Evolutionary conservation across 1,284 basidiomycete genomes (phyloP), one percentile per base, ranked within the genome.

Genomic region (Ceratobasidium sp.): DNA sequence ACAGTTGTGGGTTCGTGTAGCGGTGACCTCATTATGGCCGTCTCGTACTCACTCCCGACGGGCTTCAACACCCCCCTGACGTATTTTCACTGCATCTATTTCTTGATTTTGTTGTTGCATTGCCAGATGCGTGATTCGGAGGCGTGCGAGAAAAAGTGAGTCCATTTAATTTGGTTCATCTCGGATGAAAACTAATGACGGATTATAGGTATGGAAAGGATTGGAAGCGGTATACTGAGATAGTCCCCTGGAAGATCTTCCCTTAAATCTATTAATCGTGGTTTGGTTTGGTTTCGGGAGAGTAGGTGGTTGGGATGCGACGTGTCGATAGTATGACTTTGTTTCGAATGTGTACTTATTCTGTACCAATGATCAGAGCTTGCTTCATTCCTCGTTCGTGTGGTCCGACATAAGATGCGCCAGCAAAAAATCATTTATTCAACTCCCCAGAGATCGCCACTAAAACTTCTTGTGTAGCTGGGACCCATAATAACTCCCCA

Each of bases 11-110:
- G 78, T 50, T 76, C 47, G 7, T 15, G 66, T 76, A 93, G 92
- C 75, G 95, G 95, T 54, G 96, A 97, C 81, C 85, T 94, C 76
- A 84, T 97, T 77, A 97, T 97, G 96, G 92, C 89, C n/a, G 83
- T 94, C 74, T 91, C 93, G 0, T 99, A 97, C 97, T 98, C 92
- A 79, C 88, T 99, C 17, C 95, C 98, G 0, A 97, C 95, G 0
- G 96, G 94, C 8, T 96, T 98, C 83, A 85, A 89, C 60, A 96
- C 95, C 0, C 97, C 97, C 7, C 88, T 99, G 81, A 96, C 97
- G 1, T 99, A 99, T 86, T 99, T 97, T 85, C 99, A 99, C 82
- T 89, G 95, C 53, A 83, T 87, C 77, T 97, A 97, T 86, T 99
- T 99, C 81, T 87, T 89, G 7, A 89, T 98, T 24, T 89, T 99